Evolutionary conservation across 2,329 filamentous ascomycete genomes (phyloP).

Genomic region (Capronia americana): DNA sequence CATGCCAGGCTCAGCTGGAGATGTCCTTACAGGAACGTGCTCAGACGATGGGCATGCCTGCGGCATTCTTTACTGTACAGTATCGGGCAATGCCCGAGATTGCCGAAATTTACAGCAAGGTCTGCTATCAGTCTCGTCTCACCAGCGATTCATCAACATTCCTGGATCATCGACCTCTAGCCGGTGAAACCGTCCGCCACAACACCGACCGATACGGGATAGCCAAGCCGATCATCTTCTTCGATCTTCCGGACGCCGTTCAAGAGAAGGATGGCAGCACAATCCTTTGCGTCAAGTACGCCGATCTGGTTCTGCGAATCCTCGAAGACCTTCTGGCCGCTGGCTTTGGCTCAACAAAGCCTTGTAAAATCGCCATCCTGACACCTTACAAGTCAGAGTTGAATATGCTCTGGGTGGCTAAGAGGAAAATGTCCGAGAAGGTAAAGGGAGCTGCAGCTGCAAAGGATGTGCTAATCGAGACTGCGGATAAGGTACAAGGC

Average conservation of each 20-base stretch:
- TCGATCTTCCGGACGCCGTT: slow-evolving; percentile 3
- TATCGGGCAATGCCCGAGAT: slow-evolving; percentile 24
- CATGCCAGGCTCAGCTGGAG: neutral
- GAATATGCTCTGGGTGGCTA: slow-evolving; percentile 7
- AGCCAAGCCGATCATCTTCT: slow-evolving; percentile 16
- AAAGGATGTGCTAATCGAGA: slow-evolving; percentile 12
- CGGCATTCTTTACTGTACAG: slow-evolving; percentile 22
- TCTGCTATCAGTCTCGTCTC: slow-evolving; percentile 14
- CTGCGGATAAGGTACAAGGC: slow-evolving; percentile 19
- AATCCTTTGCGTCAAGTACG: slow-evolving; percentile 20
- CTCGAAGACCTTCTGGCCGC: slow-evolving; percentile 16
- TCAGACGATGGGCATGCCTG: neutral
- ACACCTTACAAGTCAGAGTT: slow-evolving; percentile 23
- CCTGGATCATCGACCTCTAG: neutral
- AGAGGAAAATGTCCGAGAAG: slow-evolving; percentile 13
- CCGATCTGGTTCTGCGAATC: slow-evolving; percentile 8
- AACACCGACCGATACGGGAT: slow-evolving; percentile 9
- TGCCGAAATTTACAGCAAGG: slow-evolving; percentile 20
- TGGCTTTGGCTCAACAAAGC: slow-evolving; percentile 17
- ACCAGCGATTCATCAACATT: neutral
- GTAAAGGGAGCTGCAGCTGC: neutral
- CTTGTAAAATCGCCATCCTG: slow-evolving; percentile 23
- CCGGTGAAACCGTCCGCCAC: slow-evolving; percentile 5
- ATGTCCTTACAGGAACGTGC: slow-evolving; percentile 1
- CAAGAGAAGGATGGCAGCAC: neutral